These are phyloP conservation scores for Cladosporium sp. DNA, from an alignment of 2,329 filamentous ascomycete species.

Conservation along the genomic window DNA sequence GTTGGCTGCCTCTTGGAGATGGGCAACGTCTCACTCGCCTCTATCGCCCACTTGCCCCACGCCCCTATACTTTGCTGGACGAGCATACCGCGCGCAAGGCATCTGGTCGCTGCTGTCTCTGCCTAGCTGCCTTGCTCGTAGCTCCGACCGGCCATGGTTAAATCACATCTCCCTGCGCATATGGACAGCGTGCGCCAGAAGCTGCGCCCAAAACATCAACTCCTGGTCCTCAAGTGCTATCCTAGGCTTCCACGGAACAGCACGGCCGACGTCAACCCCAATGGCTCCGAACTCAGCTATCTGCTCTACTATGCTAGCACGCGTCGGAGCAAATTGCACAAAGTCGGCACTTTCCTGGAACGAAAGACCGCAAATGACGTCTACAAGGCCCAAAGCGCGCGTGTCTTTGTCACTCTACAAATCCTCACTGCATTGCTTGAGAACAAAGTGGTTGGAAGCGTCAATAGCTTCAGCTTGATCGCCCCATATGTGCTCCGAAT, in stretches of 20 bases:
- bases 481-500: conserved; percentile 77
- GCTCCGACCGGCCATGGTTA: conserved; percentile 19
- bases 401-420: conserved; percentile 80
- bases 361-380: conserved; percentile 91
- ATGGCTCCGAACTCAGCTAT: conserved; percentile 94
- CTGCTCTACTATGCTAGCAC: conserved; percentile 95
- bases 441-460: conserved; percentile 58
- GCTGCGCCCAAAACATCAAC: conserved; percentile 62
- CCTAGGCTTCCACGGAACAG: conserved; percentile 81
- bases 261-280: conserved; percentile 87
- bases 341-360: conserved; percentile 91
- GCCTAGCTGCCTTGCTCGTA: conserved; percentile 2
- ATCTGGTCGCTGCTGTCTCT: conserved; percentile 1
- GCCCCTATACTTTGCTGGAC: background rate
- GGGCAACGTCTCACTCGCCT: background rate
- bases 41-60: background rate
- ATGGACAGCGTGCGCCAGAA: conserved; percentile 22
- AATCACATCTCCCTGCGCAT: conserved; percentile 25
- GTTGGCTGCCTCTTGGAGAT: background rate
- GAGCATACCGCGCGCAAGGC: background rate
- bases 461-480: conserved; percentile 82
- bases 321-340: conserved; percentile 89
- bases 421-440: conserved; percentile 90
- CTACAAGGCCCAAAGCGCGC: conserved; percentile 84
- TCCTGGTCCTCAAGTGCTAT: conserved; percentile 93